A percentile compares a stretch with the other conserved stretches of the same genome.
These are phyloP conservation scores for Mesembryanthemum crystallinum DNA, from an alignment of 148 eudicot genomes.

Conservation along the genomic window DNA sequence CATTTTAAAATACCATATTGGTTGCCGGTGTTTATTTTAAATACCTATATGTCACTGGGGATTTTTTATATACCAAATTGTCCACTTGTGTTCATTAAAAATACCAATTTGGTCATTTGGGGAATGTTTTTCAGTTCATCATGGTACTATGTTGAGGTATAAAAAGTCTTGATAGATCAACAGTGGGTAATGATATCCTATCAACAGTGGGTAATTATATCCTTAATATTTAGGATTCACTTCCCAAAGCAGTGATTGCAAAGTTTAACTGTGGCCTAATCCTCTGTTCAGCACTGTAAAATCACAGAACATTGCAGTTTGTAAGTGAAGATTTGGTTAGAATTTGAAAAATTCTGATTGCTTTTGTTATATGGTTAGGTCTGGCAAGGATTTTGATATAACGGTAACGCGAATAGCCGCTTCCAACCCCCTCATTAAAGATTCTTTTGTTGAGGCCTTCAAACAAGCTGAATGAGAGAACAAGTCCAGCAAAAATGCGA, in stretches of 20 bases:
- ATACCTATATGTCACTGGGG: too few relatives aligned
- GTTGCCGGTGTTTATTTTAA: too few relatives aligned
- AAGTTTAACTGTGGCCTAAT: neutral
- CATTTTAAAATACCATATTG: too few relatives aligned
- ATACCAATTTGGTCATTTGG: too few relatives aligned
- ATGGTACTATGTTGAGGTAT: neutral
- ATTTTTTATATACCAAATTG: too few relatives aligned
- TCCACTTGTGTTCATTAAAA: too few relatives aligned
- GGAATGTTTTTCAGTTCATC: neutral
- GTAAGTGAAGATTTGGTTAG: neutral
- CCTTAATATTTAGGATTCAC: neutral
- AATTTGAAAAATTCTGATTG: neutral
- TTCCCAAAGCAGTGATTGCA: neutral
- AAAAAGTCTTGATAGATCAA: neutral
- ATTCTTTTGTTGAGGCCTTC: conserved; percentile 50
- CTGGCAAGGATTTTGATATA: conserved; percentile 63
- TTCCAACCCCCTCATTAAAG: conserved; percentile 55
- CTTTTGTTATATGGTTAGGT: conserved; percentile 30
- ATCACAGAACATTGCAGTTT: neutral
- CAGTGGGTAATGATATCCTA: too few relatives aligned
- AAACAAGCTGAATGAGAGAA: conserved; percentile 36
- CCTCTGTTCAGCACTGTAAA: neutral
- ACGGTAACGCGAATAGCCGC: conserved; percentile 65
- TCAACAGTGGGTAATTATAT: too few relatives aligned
- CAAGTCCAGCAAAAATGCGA: conserved; percentile 3